Base-by-base conservation (phyloP, 169 alveolate species). In the Plasmodium cynomolgi region DNA sequence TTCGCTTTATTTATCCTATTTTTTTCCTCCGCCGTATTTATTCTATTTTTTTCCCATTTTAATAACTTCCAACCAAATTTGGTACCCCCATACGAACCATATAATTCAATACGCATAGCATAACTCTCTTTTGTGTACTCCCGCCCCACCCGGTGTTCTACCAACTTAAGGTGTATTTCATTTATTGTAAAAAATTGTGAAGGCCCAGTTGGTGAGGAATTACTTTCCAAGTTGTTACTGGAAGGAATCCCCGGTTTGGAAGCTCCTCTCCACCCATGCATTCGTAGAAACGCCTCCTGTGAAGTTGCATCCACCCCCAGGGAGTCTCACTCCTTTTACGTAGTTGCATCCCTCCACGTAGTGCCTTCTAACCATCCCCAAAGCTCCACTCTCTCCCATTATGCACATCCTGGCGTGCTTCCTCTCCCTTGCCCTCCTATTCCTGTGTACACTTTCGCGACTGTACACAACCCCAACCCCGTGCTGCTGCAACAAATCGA, bases 401-500 rank as follows among this genome's bases (percentile, higher is more conserved):
- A 68, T 68, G 77, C 77, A 20, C 37, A 68, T 68, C 77, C 37
- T 4, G 11, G 11, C 17, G 77, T 29, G 5, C 37, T 6, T 8
- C 17, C n/a, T 68, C 15, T 1, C 77, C n/a, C 77, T 68, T 68
- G 77, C 77, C 31, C 39, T 68, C 31, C 31, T 68, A 20, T 20
- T 68, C 37, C 77, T 68, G 31, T 68, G 77, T 68, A 11, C 77
- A 13, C 41, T 68, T 68, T 29, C 77, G 15, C 37, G 37, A 9
- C 77, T 68, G 37, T 26, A 68, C 77, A 68, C 77, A 20, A 68
- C 77, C 11, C 58, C 58, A 44, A 44, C 58, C 77, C 77, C 77
- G 3, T 68, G 77, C 37, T 5, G n/a, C 77, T 26, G 37, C 37
- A 20, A 23, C 15, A 29, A 4, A 6, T 8, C n/a, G 7, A 29